Evolutionary conservation across 176 grass and related monocot species (phyloP).

Genomic region (Aegilops sharonensis): DNA sequence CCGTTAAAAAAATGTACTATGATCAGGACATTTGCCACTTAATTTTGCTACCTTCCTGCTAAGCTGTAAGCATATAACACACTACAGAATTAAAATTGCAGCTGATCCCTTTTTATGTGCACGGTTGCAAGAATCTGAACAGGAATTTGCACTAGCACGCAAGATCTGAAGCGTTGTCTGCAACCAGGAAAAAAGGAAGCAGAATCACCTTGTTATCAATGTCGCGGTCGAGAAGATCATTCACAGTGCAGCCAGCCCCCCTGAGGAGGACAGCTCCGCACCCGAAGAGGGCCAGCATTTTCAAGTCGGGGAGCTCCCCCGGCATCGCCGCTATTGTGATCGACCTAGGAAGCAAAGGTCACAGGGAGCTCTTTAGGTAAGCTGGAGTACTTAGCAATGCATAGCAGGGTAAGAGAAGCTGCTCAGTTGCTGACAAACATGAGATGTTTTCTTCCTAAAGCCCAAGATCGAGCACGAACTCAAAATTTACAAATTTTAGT

Average conservation of each 20-base stretch:
- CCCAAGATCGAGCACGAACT: background rate
- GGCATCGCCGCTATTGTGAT: conserved; percentile 64
- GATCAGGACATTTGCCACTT: background rate
- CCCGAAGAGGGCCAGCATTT: conserved; percentile 75
- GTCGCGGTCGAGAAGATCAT: conserved; percentile 79
- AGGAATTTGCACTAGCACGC: background rate
- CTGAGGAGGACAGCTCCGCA: conserved; percentile 76
- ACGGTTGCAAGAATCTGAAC: background rate
- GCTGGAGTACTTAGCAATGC: background rate
- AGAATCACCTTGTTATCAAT: conserved; percentile 72
- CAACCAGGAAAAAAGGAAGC: background rate
- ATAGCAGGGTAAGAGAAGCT: background rate
- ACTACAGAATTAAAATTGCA: background rate
- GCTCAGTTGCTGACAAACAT: background rate
- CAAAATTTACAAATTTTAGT: background rate
- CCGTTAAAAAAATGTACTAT: no score
- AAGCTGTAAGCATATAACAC: background rate
- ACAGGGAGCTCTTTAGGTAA: background rate
- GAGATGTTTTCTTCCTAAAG: background rate
- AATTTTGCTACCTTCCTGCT: background rate
- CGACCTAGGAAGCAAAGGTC: conserved; percentile 43
- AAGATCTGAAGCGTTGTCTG: background rate
- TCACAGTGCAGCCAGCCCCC: conserved; percentile 83
- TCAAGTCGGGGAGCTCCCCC: conserved; percentile 61
- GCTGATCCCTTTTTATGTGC: background rate